Base-by-base conservation (phyloP, 1,284 basidiomycete genomes). In the Grifola frondosa region DNA sequence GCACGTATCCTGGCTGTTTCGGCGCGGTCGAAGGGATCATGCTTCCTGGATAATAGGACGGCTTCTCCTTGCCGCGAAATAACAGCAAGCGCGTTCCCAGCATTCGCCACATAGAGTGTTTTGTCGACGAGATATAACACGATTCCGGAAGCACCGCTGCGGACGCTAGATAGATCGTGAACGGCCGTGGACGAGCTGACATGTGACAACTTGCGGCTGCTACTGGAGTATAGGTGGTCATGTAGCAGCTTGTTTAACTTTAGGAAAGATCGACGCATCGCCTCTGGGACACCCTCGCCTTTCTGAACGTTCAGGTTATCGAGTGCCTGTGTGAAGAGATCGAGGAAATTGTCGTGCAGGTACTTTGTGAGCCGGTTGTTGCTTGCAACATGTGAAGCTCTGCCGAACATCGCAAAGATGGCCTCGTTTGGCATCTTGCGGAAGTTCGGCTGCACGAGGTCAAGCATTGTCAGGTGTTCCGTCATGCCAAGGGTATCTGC, bases 401-500 rank as follows among this genome's bases (percentile, higher is more conserved):
- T 78, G 23, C 92, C 95, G 64, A 99, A 98, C 80, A 99, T 91
- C 15, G 94, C 97, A 59, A 99, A 96, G 20, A 99, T 72, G n/a
- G 91, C 92, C 66, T 97, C 91, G 56, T 85, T 79, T 33, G 81
- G 76, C 43, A 74, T 71, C 25, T 81, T 84, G 8, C 89, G 81
- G 69, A 96, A 97, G 52, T 89, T 79, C 16, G 89, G 87, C n/a
- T 93, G 81, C 6, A 96, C 95, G 17, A 98, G 76, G 64, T 99
- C 96, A 53, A 97, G 81, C 82, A 97, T 93, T 40, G 83, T 88
- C 30, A 98, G 76, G 40, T 83, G 78, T 38, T 91, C 87, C 38
- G 80, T 76, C 46, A 73, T 73, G 24, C 94, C 93, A 26, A 99
- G 73, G n/a, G 90, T 91, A 62, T 99, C 96, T 0, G 96, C 91